phyloP scores from a whole-genome alignment of 2,329 filamentous ascomycete genomes.

The Botrytis cinerea region DNA sequence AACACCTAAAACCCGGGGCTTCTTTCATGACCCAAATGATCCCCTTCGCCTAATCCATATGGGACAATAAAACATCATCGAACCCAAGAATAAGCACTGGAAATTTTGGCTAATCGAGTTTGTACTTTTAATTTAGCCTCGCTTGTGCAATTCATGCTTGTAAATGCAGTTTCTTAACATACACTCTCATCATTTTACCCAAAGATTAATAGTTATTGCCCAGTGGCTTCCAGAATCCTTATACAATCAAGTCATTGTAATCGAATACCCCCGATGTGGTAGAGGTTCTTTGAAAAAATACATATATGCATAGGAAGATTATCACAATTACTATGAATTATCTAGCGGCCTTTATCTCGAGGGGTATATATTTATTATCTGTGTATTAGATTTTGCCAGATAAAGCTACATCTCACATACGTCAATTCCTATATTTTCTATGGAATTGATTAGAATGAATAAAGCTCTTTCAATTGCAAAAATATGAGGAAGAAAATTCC shows the following conservation, averaged over 20 bases:
- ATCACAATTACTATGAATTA: neutral
- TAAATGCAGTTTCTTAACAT: rapidly evolving
- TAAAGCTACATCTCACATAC: neutral
- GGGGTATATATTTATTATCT: neutral
- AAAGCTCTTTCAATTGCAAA: rapidly evolving
- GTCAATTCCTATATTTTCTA: neutral
- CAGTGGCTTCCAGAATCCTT: rapidly evolving
- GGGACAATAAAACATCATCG: rapidly evolving
- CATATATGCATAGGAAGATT: no score
- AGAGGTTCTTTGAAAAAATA: rapidly evolving
- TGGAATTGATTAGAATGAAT: rapidly evolving
- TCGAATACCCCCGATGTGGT: neutral
- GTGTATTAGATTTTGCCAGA: neutral
- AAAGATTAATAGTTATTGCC: rapidly evolving
- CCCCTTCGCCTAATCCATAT: neutral
- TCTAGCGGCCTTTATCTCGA: rapidly evolving
- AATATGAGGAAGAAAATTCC: rapidly evolving
- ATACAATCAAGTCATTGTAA: neutral
- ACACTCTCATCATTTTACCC: neutral
- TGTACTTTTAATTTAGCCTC: rapidly evolving
- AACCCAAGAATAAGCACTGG: rapidly evolving
- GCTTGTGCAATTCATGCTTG: rapidly evolving
- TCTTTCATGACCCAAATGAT: neutral
- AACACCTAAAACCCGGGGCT: rapidly evolving
- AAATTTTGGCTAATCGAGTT: neutral